Percentiles rank a stretch among this genome's conserved stretches.
Conservation (phyloP, 2,329 filamentous ascomycete species). For the Pseudogymnoascus sp. region DNA sequence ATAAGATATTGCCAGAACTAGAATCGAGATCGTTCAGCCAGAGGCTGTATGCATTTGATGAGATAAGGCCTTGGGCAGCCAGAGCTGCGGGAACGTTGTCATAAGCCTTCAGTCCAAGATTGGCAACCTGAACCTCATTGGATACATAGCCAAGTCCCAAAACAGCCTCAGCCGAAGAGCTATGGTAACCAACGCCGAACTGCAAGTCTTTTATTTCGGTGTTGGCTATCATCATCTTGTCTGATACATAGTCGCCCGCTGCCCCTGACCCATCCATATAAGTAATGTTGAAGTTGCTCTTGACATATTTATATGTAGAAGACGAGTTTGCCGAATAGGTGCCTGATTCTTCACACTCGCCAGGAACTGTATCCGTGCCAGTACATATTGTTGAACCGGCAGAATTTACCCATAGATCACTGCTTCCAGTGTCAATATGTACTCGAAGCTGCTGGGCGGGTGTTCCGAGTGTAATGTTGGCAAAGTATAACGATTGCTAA, state of each 20-base stretch:
- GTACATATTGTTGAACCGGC: slow-evolving; percentile 53
- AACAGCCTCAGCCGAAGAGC: slow-evolving; percentile 60
- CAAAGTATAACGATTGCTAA: slow-evolving; percentile 56
- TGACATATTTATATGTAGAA: slow-evolving; percentile 68
- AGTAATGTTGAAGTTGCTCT: slow-evolving; percentile 75
- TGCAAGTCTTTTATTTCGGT: slow-evolving; percentile 51
- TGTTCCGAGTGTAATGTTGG: slow-evolving; percentile 57
- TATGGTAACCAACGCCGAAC: slow-evolving; percentile 66
- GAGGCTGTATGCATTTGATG: slow-evolving; percentile 63
- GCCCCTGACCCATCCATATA: slow-evolving; percentile 79
- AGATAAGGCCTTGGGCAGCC: slow-evolving; percentile 52
- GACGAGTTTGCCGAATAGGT: slow-evolving; percentile 65
- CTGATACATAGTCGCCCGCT: slow-evolving; percentile 70
- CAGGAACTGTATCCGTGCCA: slow-evolving; percentile 22
- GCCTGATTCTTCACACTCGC: slow-evolving; percentile 46
- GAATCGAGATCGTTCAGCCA: slow-evolving; percentile 68
- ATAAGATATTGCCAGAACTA: slow-evolving; percentile 60
- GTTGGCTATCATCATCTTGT: slow-evolving; percentile 57
- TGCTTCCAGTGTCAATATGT: slow-evolving; percentile 62
- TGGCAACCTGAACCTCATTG: slow-evolving; percentile 69
- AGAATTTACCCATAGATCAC: slow-evolving; percentile 66
- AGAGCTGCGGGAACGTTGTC: slow-evolving; percentile 63
- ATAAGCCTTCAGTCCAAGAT: slow-evolving; percentile 49
- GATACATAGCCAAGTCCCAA: slow-evolving; percentile 74
- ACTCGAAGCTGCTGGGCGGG: slow-evolving; percentile 50